Evolutionary conservation across 2,329 filamentous ascomycete species (phyloP), one percentile per base, ranked within the genome.

Genomic region (Arthrobotrys sphaeroides): DNA sequence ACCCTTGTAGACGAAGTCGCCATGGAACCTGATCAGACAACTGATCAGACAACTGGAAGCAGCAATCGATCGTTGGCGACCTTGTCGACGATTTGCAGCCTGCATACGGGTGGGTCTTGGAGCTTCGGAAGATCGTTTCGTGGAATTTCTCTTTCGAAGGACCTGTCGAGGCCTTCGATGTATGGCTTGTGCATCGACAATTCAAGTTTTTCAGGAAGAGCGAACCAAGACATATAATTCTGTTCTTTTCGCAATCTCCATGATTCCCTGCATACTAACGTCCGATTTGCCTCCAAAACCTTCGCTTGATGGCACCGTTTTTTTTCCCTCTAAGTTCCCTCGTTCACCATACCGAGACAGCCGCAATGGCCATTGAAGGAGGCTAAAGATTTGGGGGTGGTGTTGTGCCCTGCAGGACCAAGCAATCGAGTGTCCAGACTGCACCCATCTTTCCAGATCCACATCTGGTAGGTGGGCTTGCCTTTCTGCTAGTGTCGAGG

Each of bases 371-470:
- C 24, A 28, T n/a, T 20, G 31, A 20, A 24, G 51, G 31, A 45
- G 40, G 47, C 22, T 33, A 57, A 31, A 5, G 16, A 24, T 33
- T 38, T 24, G 42, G 43, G 13, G 60, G 16, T 57, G 43, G 40
- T 64, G 64, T 65, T 42, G 20, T 62, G 72, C 72, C 72, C 72
- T 75, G 72, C 72, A 75, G 72, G 64, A 69, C 72, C 45, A 62
- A 67, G 55, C 70, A 55, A 53, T 40, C 61, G 49, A 73, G 36
- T 45, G 51, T 60, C 31, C 42, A 64, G 40, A 66, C 45, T 66
- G 51, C 60, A 42, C 20, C 60, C 45, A 51, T 40, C 31, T 40
- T 31, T 5, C 20, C 13, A 61, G 20, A 75, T 69, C 72, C 72
- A 75, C 72, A 75, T 69, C 16, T 66, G 59, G 72, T 60, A 75